phyloP scores from a whole-genome alignment of 225 moss, liverwort and hornwort species.

The Antitrichia curtipendula region DNA sequence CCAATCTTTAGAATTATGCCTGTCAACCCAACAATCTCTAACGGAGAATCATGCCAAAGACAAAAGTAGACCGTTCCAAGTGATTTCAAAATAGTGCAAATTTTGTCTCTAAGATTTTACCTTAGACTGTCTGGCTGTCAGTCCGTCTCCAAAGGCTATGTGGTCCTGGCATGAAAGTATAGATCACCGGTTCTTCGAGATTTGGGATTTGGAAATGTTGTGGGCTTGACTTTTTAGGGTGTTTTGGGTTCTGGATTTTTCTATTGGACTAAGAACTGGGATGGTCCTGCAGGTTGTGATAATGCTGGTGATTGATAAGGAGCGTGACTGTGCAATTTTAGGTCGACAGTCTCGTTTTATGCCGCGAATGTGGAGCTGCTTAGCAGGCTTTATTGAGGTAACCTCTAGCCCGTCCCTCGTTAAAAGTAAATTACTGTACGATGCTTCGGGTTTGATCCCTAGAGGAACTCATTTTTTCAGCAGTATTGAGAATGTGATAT shows the following conservation, averaged over 20 bases:
- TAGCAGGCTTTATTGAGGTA: constrained; percentile 92
- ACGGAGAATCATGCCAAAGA: background rate
- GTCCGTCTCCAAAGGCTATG: background rate
- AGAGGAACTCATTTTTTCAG: background rate
- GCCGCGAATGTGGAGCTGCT: constrained; percentile 86
- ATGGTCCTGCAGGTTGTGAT: constrained; percentile 63
- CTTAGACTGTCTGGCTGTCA: background rate
- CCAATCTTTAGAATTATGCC: background rate
- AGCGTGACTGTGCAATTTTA: constrained; percentile 68
- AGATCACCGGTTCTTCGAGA: background rate
- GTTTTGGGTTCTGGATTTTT: background rate
- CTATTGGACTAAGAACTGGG: background rate
- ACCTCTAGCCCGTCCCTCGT: background rate
- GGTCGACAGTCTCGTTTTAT: constrained; percentile 66
- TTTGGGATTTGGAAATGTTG: background rate
- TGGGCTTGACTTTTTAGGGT: background rate
- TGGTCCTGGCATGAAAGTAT: background rate
- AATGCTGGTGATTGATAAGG: constrained; percentile 90
- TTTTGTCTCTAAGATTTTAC: background rate
- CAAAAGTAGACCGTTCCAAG: background rate
- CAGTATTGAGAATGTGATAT: background rate
- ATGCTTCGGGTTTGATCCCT: background rate
- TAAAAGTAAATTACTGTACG: background rate
- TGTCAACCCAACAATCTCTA: background rate
- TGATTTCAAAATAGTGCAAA: background rate